Base-by-base conservation (phyloP, 495 filamentous ascomycete genomes). In the Podospora pseudopauciseta region DNA sequence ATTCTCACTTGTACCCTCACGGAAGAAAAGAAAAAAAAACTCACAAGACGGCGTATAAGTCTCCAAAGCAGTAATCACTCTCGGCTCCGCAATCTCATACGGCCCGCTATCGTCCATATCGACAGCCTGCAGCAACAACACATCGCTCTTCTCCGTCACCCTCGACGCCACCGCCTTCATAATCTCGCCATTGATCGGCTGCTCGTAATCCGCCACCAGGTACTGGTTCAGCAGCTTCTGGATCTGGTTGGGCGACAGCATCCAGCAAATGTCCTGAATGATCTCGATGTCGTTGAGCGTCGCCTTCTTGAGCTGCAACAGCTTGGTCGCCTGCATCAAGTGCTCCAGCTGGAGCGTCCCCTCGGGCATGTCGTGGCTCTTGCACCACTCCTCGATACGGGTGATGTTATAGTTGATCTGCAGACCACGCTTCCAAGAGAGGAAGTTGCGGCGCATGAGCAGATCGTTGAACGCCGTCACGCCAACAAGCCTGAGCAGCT, bases 321-420 rank as follows among this genome's bases (percentile, higher is more conserved):
- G 90, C 82, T 99, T 99, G 56, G 96, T 99, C 61, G 96, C 96
- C 92, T 97, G 94, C 96, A 98, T 99, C 67, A 99, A 85, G 85
- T 99, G 96, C 84, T 99, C 96, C 60, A 99, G 86, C 81, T 98
- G 93, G 65, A 99, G 84, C 60, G 94, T 98, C 39, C 96, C 96
- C 80, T 98, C 94, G 5, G 96, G 96, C 94, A 99, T 97, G 73
- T 98, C 96, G 78, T 99, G 96, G 75, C 93, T 97, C 86, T 99
- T 99, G 81, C 96, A 99, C 96, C 96, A 99, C 81, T 99, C 96
- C 79, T 99, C 96, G 66, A 99, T 98, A 34, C 96, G 88, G 27
- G 96, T 99, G 76, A 99, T 99, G 80, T 99, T 98, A 84, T 99
- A 99, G 80, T 99, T 99, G 81, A 99, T 99, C 82, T 99, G 96